Percentiles rank a stretch among this genome's conserved stretches.
Evolutionary conservation across 805 yeast genomes (phyloP).

Genomic region (Yamadazyma kitorensis): DNA sequence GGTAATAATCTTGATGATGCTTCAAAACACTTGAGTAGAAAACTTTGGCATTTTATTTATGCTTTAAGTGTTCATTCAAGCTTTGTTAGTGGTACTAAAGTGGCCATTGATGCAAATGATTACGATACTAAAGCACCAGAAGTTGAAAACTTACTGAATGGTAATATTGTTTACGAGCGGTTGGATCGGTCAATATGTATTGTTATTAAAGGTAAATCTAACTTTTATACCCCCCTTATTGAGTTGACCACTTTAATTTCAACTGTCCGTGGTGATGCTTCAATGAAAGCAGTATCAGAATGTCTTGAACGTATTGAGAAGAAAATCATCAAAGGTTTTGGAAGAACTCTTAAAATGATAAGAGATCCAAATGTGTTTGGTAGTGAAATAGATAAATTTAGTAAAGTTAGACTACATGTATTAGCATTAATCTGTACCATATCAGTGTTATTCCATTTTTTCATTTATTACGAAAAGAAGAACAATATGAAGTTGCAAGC

Average conservation of each 20-base stretch:
- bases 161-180: constrained; percentile 26
- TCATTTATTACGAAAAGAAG: constrained; percentile 35
- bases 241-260: constrained; percentile 1
- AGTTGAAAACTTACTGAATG: constrained; percentile 28
- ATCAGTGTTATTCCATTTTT: constrained; percentile 30
- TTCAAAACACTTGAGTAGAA: constrained; percentile 25
- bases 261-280: not conserved
- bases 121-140: constrained; percentile 27
- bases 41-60: constrained; percentile 31
- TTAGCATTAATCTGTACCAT: constrained; percentile 4
- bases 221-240: not conserved
- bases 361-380: not conserved
- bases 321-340: constrained; percentile 4
- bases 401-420: not conserved
- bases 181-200: constrained; percentile 21
- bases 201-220: not conserved
- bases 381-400: constrained; percentile 2
- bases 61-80: constrained; percentile 22
- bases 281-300: constrained; percentile 1
- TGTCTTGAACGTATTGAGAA: constrained; percentile 2
- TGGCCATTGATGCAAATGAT: constrained; percentile 22
- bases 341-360: not conserved
- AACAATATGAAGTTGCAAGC: constrained; percentile 25
- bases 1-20: constrained; percentile 14
- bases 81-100: constrained; percentile 29